These are phyloP conservation scores for Mucor circinelloides DNA, from an alignment of 371 early-diverging fungal genomes.

Conservation along the genomic window DNA sequence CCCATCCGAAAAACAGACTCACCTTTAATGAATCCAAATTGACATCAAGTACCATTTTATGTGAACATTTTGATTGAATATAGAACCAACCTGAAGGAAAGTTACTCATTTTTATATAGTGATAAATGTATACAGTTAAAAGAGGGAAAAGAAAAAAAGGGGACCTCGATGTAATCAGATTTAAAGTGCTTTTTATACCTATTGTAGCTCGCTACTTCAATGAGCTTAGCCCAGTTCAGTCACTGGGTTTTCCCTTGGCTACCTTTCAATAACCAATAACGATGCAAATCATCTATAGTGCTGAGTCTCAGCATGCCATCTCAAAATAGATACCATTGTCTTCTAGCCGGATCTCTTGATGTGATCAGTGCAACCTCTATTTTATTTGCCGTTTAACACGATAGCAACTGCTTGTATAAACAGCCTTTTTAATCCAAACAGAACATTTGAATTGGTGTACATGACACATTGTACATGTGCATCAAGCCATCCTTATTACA, in stretches of 20 bases:
- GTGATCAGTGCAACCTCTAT: neutral
- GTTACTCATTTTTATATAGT: constrained; percentile 29
- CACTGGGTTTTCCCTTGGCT: neutral
- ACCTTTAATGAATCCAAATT: constrained; percentile 47
- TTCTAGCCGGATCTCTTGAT: neutral
- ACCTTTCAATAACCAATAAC: neutral
- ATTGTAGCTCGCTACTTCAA: neutral
- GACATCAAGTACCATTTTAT: constrained; percentile 53
- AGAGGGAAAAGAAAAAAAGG: neutral
- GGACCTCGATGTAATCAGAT: neutral
- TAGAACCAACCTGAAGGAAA: constrained; percentile 56
- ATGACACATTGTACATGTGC: too few relatives aligned
- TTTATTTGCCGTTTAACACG: neutral
- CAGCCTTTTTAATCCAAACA: too few relatives aligned
- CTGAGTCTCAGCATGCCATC: neutral
- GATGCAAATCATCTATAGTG: neutral
- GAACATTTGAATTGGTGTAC: too few relatives aligned
- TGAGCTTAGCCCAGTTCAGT: neutral
- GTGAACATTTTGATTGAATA: constrained; percentile 45
- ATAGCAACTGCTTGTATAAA: neutral
- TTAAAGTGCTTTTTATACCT: neutral
- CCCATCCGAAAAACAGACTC: neutral
- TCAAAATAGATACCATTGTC: neutral
- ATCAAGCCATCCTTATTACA: too few relatives aligned
- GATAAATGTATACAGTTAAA: neutral